These are phyloP conservation scores for Fusarium ambrosium DNA, from an alignment of 2,329 filamentous ascomycete species.

Conservation along the genomic window DNA sequence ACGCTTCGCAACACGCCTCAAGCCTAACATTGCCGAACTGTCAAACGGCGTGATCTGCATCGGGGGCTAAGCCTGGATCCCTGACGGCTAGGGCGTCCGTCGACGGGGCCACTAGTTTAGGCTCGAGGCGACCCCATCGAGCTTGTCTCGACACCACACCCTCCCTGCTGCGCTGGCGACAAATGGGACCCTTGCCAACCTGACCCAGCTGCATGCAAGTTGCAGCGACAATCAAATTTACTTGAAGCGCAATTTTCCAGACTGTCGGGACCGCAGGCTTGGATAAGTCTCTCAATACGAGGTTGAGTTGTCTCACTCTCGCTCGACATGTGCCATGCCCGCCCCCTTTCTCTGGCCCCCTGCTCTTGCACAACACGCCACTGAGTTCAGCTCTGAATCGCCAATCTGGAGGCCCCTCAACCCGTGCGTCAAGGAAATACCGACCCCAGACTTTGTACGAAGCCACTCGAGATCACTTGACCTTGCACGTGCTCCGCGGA, in stretches of 20 bases:
- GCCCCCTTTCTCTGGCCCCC: slow-evolving; percentile 26
- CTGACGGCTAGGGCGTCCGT: slow-evolving; percentile 41
- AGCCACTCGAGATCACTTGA: slow-evolving; percentile 42
- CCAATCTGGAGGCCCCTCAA: slow-evolving; percentile 43
- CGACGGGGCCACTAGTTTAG: slow-evolving; percentile 44
- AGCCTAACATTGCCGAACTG: slow-evolving; percentile 45
- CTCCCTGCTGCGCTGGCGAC: slow-evolving; percentile 22
- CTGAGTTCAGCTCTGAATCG: slow-evolving; percentile 27
- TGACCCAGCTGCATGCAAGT: slow-evolving; percentile 42
- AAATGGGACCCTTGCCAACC: slow-evolving; percentile 33
- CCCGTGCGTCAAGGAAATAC: slow-evolving; percentile 34
- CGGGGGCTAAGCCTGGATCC: slow-evolving; percentile 48
- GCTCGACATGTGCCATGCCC: slow-evolving; percentile 30
- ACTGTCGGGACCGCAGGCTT: slow-evolving; percentile 51
- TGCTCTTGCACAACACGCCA: slow-evolving; percentile 34
- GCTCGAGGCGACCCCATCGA: slow-evolving; percentile 39
- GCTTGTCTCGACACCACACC: slow-evolving; percentile 43
- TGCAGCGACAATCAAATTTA: slow-evolving; percentile 47
- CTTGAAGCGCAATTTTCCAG: slow-evolving; percentile 54
- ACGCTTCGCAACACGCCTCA: slow-evolving; percentile 25
- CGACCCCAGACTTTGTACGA: slow-evolving; percentile 31
- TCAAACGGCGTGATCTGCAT: slow-evolving; percentile 50
- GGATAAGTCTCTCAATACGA: slow-evolving; percentile 43
- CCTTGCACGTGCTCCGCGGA: slow-evolving; percentile 27
- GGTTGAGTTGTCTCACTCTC: slow-evolving; percentile 35